Evolutionary conservation across 2,329 filamentous ascomycete species (phyloP).

Genomic region (Chrysosporium keratinophilum): DNA sequence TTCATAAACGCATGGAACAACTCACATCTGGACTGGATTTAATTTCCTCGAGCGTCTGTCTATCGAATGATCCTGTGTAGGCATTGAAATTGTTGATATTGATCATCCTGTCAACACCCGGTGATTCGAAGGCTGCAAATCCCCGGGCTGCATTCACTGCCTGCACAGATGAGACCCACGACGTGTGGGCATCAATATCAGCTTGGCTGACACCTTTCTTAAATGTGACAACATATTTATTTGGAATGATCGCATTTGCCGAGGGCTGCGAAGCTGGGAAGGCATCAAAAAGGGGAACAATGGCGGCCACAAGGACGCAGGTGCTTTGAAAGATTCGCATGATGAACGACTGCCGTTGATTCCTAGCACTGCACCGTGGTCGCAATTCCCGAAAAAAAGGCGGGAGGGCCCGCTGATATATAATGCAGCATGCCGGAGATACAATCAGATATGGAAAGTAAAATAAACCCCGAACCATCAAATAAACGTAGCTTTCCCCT

Average conservation of each 20-base stretch:
- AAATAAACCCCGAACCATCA: no score
- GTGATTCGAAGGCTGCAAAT: constrained; percentile 39
- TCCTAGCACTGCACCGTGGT: no score
- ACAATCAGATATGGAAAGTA: no score
- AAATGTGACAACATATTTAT: constrained; percentile 97
- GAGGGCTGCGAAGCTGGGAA: background rate
- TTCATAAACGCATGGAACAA: constrained; percentile 23
- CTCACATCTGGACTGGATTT: constrained; percentile 93
- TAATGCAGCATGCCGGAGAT: background rate
- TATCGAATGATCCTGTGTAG: constrained; percentile 93
- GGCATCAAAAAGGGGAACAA: constrained; percentile 3
- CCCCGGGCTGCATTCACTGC: constrained; percentile 18
- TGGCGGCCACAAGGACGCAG: constrained; percentile 2
- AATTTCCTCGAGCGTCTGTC: constrained; percentile 83
- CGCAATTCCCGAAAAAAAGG: background rate
- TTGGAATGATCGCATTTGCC: constrained; percentile 46
- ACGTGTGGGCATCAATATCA: constrained; percentile 66
- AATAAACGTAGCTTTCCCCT: no score
- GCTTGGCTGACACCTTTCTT: constrained; percentile 82
- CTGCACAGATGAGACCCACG: constrained; percentile 85
- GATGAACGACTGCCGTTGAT: background rate
- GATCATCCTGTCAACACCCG: constrained; percentile 60
- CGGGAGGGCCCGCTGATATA: background rate
- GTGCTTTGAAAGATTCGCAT: constrained; percentile 8
- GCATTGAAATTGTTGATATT: constrained; percentile 62